Evolutionary conservation across 2,329 filamentous ascomycete genomes (phyloP), one percentile per base, ranked within the genome.

Genomic region (Pseudopyrenochaeta lycopersici): DNA sequence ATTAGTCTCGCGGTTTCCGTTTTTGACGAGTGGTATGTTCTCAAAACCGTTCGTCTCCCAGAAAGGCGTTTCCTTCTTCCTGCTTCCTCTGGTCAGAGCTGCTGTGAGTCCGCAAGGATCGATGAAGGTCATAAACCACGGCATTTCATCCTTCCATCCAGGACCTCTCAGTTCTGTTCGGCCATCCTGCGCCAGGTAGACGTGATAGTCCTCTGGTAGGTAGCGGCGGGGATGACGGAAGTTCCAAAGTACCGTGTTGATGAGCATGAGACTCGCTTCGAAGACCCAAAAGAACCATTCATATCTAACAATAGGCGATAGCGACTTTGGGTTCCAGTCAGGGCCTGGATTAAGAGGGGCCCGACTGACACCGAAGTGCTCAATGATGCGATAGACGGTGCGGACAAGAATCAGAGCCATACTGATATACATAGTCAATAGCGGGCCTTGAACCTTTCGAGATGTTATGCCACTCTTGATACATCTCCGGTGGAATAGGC

Each of bases 231-330:
- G 82, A 53, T 83, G 82, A 23, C 77, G 79, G 32, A 80, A 56
- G 56, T 82, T 83, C 48, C 83, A 74, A 50, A 84, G 54, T 3
- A 78, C 72, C 14, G 77, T 79, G 58, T 82, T 83, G 43, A 75
- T 57, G 31, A 81, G 78, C 77, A 85, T 84, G 33, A 82, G 71
- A 3, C 71, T 67, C 4, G 76, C 77, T 56, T 85, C 83, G 46
- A 85, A 82, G 18, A 81, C 70, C 74, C 78, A 84, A 53, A 84
- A 81, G 58, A 78, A 81, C 74, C 76, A 80, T 51, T 85, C 82
- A 38, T 80, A 74, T n/a, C 73, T 74, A 41, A 76, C 46, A 53
- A 73, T 55, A 46, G 73, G 70, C 54, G 67, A 66, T 43, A 75
- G 63, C 23, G 49, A 60, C 48, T 60, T 56, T 20, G 76, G 76